Conservation (phyloP, 164 flowering plant genomes). For the Cinnamomum micranthum region DNA sequence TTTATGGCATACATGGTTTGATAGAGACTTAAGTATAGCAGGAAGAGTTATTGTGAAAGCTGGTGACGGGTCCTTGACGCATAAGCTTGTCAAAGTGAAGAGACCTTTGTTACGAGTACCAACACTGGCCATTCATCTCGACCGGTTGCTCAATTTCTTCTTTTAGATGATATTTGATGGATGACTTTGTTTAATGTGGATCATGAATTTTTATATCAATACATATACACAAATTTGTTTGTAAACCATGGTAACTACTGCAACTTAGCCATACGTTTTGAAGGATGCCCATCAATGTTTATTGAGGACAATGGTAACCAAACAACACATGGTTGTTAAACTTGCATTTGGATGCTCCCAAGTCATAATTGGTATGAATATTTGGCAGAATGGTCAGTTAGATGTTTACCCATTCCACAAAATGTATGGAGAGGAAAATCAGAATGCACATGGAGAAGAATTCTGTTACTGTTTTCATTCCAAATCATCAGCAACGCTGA, state of each 20-base stretch:
- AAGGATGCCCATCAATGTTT: not conserved
- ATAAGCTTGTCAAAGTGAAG: constrained; percentile 87
- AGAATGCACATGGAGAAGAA: not conserved
- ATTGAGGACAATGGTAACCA: not conserved
- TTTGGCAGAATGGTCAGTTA: not conserved
- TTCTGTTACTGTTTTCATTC: not conserved
- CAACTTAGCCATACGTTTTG: not conserved
- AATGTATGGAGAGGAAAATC: not conserved
- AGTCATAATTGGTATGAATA: no score
- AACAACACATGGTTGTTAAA: not conserved
- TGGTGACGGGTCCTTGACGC: constrained; percentile 63
- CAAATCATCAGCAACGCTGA: not conserved
- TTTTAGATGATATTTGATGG: not conserved
- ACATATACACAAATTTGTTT: not conserved
- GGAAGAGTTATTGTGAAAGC: constrained; percentile 80
- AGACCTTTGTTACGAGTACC: constrained; percentile 85
- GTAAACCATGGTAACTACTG: not conserved
- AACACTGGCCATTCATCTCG: constrained; percentile 91
- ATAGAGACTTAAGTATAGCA: constrained; percentile 82
- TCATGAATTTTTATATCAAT: no score
- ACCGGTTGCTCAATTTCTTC: constrained; percentile 43
- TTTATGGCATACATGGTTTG: constrained; percentile 98
- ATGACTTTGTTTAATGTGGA: not conserved
- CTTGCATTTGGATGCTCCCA: no score
- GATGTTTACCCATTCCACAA: not conserved